phyloP scores from a whole-genome alignment of 2,329 filamentous ascomycete genomes.

The Hortaea werneckii region DNA sequence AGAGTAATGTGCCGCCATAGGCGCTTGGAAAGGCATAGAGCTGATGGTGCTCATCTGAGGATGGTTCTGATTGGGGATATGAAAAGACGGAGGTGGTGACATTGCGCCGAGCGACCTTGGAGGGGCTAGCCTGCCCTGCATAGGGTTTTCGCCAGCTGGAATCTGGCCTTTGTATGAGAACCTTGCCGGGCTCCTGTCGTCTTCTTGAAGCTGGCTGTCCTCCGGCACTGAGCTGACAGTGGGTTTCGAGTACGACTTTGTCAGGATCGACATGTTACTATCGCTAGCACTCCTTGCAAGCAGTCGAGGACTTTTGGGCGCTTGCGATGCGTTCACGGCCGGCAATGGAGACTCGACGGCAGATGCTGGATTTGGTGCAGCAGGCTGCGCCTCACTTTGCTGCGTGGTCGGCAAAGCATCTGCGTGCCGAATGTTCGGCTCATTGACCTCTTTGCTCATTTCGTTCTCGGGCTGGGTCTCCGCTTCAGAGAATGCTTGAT shows the following conservation, averaged over 20 bases:
- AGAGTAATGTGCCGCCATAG: slow-evolving; percentile 6
- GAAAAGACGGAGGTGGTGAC: slow-evolving; percentile 2
- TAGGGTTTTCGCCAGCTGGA: slow-evolving; percentile 9
- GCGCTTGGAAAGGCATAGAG: neutral
- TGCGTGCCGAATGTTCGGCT: neutral
- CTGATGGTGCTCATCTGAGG: neutral
- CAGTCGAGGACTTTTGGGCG: neutral
- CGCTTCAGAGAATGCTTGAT: neutral
- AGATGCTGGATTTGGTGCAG: neutral
- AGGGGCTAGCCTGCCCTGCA: slow-evolving; percentile 1
- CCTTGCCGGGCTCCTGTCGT: slow-evolving; percentile 5
- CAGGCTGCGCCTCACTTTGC: neutral
- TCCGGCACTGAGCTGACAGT: slow-evolving; percentile 18
- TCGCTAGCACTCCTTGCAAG: slow-evolving; percentile 6
- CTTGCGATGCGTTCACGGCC: neutral
- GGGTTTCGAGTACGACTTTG: slow-evolving; percentile 13
- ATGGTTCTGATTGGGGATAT: neutral
- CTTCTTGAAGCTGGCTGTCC: slow-evolving; percentile 7
- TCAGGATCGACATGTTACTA: slow-evolving; percentile 11
- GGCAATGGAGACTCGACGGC: neutral
- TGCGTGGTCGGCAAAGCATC: neutral
- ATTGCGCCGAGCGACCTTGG: slow-evolving; percentile 1
- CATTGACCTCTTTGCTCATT: neutral
- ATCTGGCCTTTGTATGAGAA: slow-evolving; percentile 21
- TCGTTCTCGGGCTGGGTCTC: neutral